Conservation (phyloP, 176 grass and related monocot species). For the Rhipidocladum racemiflorum region DNA sequence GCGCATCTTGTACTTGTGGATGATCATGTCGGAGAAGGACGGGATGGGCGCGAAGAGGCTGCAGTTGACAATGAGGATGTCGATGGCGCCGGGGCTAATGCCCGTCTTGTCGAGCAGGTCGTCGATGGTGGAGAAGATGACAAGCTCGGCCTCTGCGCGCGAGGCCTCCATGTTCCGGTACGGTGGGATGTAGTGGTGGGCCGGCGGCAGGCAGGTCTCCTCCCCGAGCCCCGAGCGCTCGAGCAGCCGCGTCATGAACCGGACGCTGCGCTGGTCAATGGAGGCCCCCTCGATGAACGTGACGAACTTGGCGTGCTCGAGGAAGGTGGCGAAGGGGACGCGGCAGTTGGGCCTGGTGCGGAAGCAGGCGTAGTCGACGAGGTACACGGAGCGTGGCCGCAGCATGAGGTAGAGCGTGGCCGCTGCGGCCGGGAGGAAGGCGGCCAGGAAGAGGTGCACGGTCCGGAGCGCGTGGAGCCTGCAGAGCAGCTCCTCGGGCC, state of each 20-base stretch:
- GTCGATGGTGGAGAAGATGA: conserved; percentile 66
- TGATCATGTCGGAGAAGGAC: conserved; percentile 64
- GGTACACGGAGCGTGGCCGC: conserved; percentile 54
- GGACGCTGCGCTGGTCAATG: conserved; percentile 51
- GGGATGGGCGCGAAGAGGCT: conserved; percentile 66
- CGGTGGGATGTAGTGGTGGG: conserved; percentile 70
- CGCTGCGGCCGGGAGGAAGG: conserved; percentile 39
- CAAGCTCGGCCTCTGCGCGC: conserved; percentile 53
- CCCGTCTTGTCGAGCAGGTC: conserved; percentile 57
- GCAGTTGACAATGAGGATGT: conserved; percentile 70
- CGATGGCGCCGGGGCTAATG: conserved; percentile 33
- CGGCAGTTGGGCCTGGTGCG: conserved; percentile 45
- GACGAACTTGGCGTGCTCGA: conserved; percentile 64
- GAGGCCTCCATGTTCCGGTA: conserved; percentile 57
- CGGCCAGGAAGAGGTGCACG: conserved; percentile 26
- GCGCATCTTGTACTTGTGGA: conserved; percentile 57
- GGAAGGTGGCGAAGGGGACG: conserved; percentile 64
- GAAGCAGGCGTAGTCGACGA: conserved; percentile 75
- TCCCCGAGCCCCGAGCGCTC: conserved; percentile 60
- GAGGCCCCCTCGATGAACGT: conserved; percentile 42
- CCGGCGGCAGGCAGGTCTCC: conserved; percentile 56
- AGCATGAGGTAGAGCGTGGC: conserved; percentile 45
- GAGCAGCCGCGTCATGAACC: conserved; percentile 61
- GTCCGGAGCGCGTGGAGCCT: conserved; percentile 7
- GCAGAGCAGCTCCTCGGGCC: conserved; percentile 37